phyloP scores from a whole-genome alignment of 768 basidiomycete species.

The Serendipita indica region DNA sequence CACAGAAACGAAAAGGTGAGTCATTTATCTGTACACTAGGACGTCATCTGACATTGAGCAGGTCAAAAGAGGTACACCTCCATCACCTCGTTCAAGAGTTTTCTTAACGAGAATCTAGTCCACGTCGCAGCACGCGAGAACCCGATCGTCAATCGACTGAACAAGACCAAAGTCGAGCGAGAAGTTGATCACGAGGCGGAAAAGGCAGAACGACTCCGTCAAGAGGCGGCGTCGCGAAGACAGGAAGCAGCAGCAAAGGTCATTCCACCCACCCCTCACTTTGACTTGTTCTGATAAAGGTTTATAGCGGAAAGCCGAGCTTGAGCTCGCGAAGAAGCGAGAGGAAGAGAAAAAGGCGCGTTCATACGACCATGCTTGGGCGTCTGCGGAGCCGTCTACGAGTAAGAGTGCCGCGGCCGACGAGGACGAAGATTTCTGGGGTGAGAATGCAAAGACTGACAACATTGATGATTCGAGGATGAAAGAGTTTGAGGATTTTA shows the following conservation, averaged over 20 bases:
- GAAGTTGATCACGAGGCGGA: constrained; percentile 88
- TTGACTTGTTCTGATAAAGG: too few relatives aligned
- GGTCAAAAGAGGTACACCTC: constrained; percentile 59
- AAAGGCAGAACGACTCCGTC: constrained; percentile 62
- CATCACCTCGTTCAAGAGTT: neutral
- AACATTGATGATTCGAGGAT: neutral
- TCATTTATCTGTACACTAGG: neutral
- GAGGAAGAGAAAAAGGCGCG: constrained; percentile 77
- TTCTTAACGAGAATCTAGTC: constrained; percentile 30
- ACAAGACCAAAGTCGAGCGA: constrained; percentile 79
- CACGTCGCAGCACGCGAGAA: constrained; percentile 75
- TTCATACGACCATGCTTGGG: constrained; percentile 47
- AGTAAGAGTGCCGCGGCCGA: neutral
- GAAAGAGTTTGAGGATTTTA: constrained; percentile 6
- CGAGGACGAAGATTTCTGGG: neutral
- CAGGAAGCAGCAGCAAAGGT: constrained; percentile 57
- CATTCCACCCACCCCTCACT: constrained; percentile 11
- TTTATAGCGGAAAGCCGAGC: constrained; percentile 60
- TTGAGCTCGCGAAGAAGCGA: constrained; percentile 54
- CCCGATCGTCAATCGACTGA: constrained; percentile 75
- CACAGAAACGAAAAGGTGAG: constrained; percentile 74
- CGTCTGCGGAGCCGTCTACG: neutral
- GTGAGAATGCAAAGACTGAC: neutral
- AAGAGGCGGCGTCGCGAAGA: constrained; percentile 50
- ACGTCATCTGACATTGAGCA: constrained; percentile 19